Base-by-base conservation (phyloP, 148 eudicot genomes). In the Tetragonia tetragonoides region DNA sequence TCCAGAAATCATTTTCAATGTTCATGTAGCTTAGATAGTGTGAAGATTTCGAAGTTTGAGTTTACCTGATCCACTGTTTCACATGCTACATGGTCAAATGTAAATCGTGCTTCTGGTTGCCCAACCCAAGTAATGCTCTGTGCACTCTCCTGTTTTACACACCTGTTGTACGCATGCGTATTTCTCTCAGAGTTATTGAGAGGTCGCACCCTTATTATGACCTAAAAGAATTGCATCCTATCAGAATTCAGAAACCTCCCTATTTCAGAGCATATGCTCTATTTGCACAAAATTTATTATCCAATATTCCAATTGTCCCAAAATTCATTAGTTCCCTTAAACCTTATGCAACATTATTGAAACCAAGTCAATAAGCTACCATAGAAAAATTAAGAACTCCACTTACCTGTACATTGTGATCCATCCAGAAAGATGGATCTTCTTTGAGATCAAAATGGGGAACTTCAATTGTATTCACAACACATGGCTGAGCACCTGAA, bases 21-120 rank as follows among this genome's bases (percentile, higher is more conserved):
- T 77, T 18, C 17, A 75, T 34, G 18, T 24, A 2, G 28, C 10
- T 54, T 20, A 20, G 21, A 38, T 3, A 34, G 51, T 16, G 15
- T 23, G 51, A 24, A 61, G 39, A 3, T 63, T 11, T 28, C 17
- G 2, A 70, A 15, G 5, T 7, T 10, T 40, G 5, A 3, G 74
- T 5, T 7, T 60, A 95, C 99, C 97, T 96, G 99, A 70, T 96
- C 92, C 14, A 96, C 86, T n/a, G 94, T 84, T 87, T 96, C 98
- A 86, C 97, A 96, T 28, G 99, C 98, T 24, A 93, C 98, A 80
- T 96, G 99, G 66, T 96, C 99, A 84, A 96, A 96, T 70, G 94
- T 90, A 83, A 96, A 96, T 51, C 95, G 90, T 42, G 99, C 85
- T 79, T 96, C 99, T 6, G 99, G 97, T 23, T 91, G 98, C 51